Percentiles rank a stretch among this genome's conserved stretches.
These are phyloP conservation scores for Penicillium flavigenum DNA, from an alignment of 495 filamentous ascomycete genomes.

Conservation along the genomic window DNA sequence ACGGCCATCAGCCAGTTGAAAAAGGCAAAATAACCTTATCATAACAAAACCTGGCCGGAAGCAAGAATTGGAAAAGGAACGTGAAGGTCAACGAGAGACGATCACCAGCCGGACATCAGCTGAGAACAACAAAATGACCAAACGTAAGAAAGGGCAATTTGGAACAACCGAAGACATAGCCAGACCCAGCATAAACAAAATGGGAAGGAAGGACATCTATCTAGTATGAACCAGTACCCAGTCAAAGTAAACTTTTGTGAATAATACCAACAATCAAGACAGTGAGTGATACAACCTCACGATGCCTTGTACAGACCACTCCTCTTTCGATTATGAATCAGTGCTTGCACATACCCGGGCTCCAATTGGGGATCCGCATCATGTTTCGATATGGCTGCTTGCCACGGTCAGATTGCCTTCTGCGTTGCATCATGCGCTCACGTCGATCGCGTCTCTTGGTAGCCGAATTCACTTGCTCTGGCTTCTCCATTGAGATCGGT, in stretches of 20 bases:
- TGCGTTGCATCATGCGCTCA: constrained; percentile 15
- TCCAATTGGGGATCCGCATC: constrained; percentile 23
- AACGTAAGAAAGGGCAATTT: not conserved
- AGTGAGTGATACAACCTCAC: not conserved
- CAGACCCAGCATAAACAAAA: not conserved
- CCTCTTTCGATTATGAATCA: not conserved
- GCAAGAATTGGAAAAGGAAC: not conserved
- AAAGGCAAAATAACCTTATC: not conserved
- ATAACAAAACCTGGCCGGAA: not conserved
- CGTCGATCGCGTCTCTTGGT: constrained; percentile 32
- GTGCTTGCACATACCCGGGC: constrained; percentile 2
- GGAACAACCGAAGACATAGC: not conserved
- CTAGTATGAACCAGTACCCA: not conserved
- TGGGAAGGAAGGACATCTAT: not conserved
- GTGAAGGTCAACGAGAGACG: not conserved
- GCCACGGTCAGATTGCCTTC: constrained; percentile 11
- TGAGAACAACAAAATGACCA: not conserved
- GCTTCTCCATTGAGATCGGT: not conserved
- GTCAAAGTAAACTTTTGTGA: not conserved
- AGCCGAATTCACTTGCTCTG: constrained; percentile 26
- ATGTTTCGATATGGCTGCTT: constrained; percentile 24
- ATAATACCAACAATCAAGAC: too few relatives aligned
- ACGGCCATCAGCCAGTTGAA: not conserved
- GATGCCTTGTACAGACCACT: not conserved
- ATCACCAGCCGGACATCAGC: not conserved